Percentiles rank a stretch among this genome's conserved stretches.
These are phyloP conservation scores for Mallotus japonicus DNA, from an alignment of 441 rosid genomes.

Conservation along the genomic window DNA sequence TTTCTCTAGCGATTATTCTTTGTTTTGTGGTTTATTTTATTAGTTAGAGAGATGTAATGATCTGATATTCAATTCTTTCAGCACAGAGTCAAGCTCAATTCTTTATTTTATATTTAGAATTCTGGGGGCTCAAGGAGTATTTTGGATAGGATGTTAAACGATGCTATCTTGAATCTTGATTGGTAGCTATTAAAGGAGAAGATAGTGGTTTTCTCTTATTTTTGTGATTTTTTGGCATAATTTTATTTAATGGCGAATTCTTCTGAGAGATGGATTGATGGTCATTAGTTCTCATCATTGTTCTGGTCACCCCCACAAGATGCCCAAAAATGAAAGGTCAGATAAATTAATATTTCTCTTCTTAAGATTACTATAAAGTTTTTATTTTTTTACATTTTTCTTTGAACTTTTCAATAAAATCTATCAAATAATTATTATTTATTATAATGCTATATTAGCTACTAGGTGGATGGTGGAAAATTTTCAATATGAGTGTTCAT, in stretches of 20 bases:
- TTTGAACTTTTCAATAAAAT: background rate
- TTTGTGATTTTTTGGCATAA: conserved; percentile 7
- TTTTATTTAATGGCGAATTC: conserved; percentile 51
- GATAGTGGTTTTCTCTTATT: conserved; percentile 1
- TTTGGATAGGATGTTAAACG: conserved; percentile 47
- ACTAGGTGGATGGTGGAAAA: background rate
- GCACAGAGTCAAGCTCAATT: too few species aligned
- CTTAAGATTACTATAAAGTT: too few species aligned
- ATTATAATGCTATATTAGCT: background rate
- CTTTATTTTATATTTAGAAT: too few species aligned
- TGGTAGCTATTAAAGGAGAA: conserved; percentile 38
- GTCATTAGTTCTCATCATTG: conserved; percentile 85
- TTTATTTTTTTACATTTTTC: too few species aligned
- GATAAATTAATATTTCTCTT: background rate
- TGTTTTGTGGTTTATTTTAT: too few species aligned
- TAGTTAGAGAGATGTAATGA: too few species aligned
- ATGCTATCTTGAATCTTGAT: conserved; percentile 55
- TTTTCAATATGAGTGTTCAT: background rate
- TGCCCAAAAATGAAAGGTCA: conserved; percentile 76
- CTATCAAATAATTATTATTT: background rate
- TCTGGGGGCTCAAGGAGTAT: conserved; percentile 7
- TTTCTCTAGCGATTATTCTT: too few species aligned
- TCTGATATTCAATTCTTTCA: too few species aligned
- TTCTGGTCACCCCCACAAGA: conserved; percentile 91
- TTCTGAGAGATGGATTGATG: conserved; percentile 93